Evolutionary conservation across 164 flowering plant genomes (phyloP), one percentile per base, ranked within the genome.

Genomic region (Nymphaea colorata): DNA sequence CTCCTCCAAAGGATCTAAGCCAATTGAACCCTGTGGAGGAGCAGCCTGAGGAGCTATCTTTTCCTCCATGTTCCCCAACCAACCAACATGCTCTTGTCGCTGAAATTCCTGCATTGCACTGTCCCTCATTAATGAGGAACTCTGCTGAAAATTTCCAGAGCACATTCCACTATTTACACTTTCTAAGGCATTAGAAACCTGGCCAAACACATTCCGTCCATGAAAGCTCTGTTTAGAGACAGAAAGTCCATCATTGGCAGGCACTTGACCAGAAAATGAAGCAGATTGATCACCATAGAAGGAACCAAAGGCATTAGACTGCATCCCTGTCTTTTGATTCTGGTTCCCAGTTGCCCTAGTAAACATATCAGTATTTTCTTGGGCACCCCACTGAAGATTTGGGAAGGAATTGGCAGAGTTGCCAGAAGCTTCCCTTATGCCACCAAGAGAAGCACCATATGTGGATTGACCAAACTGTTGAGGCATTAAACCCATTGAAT

Each of bases 1-100:
- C 74, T 82, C 83, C 74, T 89, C 96, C 11, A 81, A 68, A 7
- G 98, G 93, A 76, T 87, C 91, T 64, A 91, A 72, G 70, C 82
- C 55, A 71, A 74, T 77, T 43, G 77, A 62, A 53, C 68, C 73
- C 69, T 75, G 86, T 64, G 89, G 74, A 65, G 80, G 70, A 44
- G 74, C 72, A 63, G 69, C 65, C n/a, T 83, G 90, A 45, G 66
- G 17, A 2, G 66, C 53, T 25, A 4, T 12, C 55, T 47, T 47
- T 47, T 47, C 55, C 12, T 47, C 55, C 12, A 47, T 4, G 12
- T 47, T 47, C 12, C 55, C 55, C 55, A 4, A 6, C 55, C 55
- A 47, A 12, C 55, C 55, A 10, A 80, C 85, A 64, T 80, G 81
- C 73, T 75, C 78, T 61, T 69, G 76, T 41, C 64, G 76, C 59